A percentile compares a stretch with the other conserved stretches of the same genome.
Conservation (phyloP, 306 rosid genomes). For the Cicer chorassanicum region DNA sequence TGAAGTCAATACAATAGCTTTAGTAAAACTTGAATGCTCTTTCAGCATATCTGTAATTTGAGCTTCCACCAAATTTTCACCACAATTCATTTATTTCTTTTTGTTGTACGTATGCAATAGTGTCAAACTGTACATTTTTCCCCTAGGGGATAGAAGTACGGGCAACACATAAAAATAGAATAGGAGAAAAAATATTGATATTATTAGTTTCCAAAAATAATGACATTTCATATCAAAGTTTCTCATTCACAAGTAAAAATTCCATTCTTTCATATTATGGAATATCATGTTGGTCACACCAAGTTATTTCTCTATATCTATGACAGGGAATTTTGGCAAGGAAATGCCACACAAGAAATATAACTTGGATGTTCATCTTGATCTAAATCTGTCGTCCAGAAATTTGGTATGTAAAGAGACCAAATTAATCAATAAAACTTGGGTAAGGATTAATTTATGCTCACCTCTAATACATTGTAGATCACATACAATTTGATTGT, state of each 20-base stretch:
- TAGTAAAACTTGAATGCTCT: neutral
- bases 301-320: conserved; percentile 21
- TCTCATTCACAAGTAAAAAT: conserved; percentile 21
- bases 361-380: too few relatives aligned
- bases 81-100: neutral
- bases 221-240: neutral
- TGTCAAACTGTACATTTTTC: neutral
- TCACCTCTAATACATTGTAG: conserved; percentile 94
- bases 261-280: conserved; percentile 5
- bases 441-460: conserved; percentile 43
- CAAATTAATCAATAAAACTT: conserved; percentile 19
- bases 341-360: conserved; percentile 4
- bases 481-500: conserved; percentile 90
- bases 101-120: neutral
- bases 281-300: conserved; percentile 22
- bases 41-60: conserved; percentile 6
- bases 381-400: neutral
- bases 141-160: neutral
- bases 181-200: neutral
- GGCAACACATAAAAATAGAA: conserved; percentile 10
- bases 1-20: conserved; percentile 2
- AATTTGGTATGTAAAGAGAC: conserved; percentile 22
- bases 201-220: conserved; percentile 13
- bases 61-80: conserved; percentile 21
- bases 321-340: neutral